Evolutionary conservation across 305 asterid species (phyloP).

Genomic region (Fraxinus greggii): DNA sequence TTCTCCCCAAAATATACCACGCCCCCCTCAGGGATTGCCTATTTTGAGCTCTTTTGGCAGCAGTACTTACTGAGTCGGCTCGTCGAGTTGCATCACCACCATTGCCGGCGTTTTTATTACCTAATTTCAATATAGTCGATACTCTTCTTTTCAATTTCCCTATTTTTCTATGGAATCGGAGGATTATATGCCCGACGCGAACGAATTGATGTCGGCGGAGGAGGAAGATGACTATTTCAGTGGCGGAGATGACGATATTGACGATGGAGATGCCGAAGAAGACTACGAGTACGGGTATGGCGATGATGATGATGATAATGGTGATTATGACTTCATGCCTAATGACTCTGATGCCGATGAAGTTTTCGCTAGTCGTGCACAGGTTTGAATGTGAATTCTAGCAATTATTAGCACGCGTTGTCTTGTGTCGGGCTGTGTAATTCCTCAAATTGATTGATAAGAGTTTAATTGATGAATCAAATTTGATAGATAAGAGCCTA

Average conservation of each 20-base stretch:
- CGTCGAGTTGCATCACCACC: background rate
- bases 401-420: background rate
- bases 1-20: background rate
- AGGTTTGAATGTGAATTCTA: slow-evolving; percentile 39
- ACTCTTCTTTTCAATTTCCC: background rate
- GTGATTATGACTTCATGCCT: slow-evolving; percentile 53
- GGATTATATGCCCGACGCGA: slow-evolving; percentile 93
- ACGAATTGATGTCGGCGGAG: slow-evolving; percentile 62
- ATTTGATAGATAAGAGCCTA: background rate
- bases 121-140: background rate
- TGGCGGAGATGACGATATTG: slow-evolving; percentile 57
- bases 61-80: background rate
- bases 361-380: slow-evolving; percentile 42
- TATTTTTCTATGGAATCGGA: slow-evolving; percentile 61
- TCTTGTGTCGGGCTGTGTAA: background rate
- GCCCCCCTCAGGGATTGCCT: background rate
- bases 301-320: slow-evolving; percentile 40
- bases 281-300: slow-evolving; percentile 33
- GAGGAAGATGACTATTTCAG: slow-evolving; percentile 68
- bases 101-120: background rate
- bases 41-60: background rate
- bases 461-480: background rate
- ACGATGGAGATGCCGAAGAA: slow-evolving; percentile 33
- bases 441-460: background rate
- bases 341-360: slow-evolving; percentile 58